Base-by-base conservation (phyloP, 1,139 yeast genomes). In the Lodderomyces parapsilosis region DNA sequence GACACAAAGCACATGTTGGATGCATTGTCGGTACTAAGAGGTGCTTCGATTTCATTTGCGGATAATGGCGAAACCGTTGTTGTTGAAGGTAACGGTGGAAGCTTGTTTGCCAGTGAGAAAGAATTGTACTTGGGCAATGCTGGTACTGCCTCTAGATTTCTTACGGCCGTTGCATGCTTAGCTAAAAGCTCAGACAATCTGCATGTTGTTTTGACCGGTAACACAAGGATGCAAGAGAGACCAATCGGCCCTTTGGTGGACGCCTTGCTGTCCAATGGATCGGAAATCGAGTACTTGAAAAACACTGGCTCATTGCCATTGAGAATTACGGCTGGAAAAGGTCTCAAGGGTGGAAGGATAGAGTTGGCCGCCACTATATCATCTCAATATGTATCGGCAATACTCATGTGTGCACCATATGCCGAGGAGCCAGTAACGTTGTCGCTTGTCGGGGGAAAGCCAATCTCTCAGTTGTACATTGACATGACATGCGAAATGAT, bases 401-500 rank as follows among this genome's bases (percentile, higher is more conserved):
- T 93, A 44, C 78, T 93, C 57, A 91, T 93, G 96, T 87, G 96
- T 65, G 98, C 99, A 35, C 99, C 99, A 40, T 93, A 90, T 59
- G 98, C 99, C 17, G 69, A 81, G 45, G 76, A 80, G 49, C 96
- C 96, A 6, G 96, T 91, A 17, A 90, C 96, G 6, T 77, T 93
- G 58, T 71, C 94, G 7, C 75, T 93, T 45, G 93, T 87, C 27
- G 99, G 98, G 31, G 99, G 99, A 36, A 91, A 91, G 63, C 99
- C 99, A 54, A 89, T 93, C 52, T 91, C 98, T 17, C 96, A 89
- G 62, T 76, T 93, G 52, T 93, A 93, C 73, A 90, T 93, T 54
- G 97, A 91, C 59, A 93, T 93, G 99, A 94, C 99, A 3, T 84
- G 91, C 51, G 83, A 86, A 42, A 88, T 93, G 96, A 93, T 93